Evolutionary conservation across 108 stramenopile species (phyloP), one percentile per base, ranked within the genome.

Genomic region (Pseudonitzschia delicatissima): DNA sequence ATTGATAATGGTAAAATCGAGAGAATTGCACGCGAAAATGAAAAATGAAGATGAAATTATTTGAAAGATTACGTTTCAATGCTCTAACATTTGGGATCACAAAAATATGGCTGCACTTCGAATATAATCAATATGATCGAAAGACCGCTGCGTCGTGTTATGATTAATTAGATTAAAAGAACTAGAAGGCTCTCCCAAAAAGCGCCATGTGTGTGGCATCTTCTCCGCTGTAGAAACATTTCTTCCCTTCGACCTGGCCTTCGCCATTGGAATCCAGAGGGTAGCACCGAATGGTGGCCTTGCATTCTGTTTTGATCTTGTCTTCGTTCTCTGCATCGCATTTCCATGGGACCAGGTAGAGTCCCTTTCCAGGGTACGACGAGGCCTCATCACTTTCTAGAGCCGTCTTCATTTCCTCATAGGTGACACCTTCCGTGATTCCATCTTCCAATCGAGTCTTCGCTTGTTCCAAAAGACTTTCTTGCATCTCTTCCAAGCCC

Each of bases 261-360:
- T 62, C 57, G 45, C 90, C 79, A 66, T 99, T 99, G 29, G 80
- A 82, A 52, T 88, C 92, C 11, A 92, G 59, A 4, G 98, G 98
- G 72, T 98, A 99, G 82, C 98, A 99, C 58, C 98, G 89, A 69
- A 99, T 93, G 18, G 98, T 99, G 36, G 96, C 97, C 77, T 96
- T 95, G 70, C 95, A 96, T 68, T 99, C 98, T 53, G 96, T 92
- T 64, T 98, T 97, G 68, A 99, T 96, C 61, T 82, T 81, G 28
- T 89, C 82, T 78, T 99, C 98, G 68, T 97, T 98, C 4, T 65
- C 88, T 2, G 85, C 90, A 69, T 97, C 81, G 68, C 96, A 96
- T 36, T 91, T 94, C 98, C 98, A 99, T 36, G 96, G 96, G 4
- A 96, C 97, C 37, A 98, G 72, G 78, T 88, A 99, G 25, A 97